Evolutionary conservation across 1,284 basidiomycete species (phyloP).

Genomic region (Dichomitus squalens): DNA sequence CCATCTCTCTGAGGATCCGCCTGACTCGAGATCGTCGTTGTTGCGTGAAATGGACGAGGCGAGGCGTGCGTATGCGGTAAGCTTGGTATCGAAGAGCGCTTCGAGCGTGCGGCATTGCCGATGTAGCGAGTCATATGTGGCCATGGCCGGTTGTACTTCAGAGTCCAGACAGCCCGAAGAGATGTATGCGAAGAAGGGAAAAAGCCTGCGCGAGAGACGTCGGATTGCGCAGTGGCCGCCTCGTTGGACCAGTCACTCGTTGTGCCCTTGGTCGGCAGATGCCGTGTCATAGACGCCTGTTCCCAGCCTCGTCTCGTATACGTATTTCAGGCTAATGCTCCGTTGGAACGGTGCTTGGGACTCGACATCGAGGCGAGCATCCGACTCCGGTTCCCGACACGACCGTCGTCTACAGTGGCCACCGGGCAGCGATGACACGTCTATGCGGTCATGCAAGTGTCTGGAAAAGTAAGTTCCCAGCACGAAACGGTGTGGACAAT

Average conservation of each 20-base stretch:
- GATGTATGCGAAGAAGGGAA: not conserved
- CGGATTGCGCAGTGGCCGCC: not conserved
- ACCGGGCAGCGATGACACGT: not conserved
- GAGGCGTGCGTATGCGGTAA: slow-evolving; percentile 87
- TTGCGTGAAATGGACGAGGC: slow-evolving; percentile 73
- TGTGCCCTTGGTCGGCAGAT: not conserved
- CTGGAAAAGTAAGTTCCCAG: not conserved
- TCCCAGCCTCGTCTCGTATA: not conserved
- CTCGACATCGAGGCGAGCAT: not conserved
- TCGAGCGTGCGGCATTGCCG: slow-evolving; percentile 91
- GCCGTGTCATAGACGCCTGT: not conserved
- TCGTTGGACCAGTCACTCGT: not conserved
- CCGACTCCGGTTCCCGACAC: not conserved
- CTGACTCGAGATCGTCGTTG: slow-evolving; percentile 68
- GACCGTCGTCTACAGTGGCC: no score
- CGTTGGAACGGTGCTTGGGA: not conserved
- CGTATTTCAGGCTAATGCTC: no score
- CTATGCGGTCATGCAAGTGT: slow-evolving; percentile 2
- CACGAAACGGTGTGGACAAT: no score
- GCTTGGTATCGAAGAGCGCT: slow-evolving; percentile 87
- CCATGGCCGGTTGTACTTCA: slow-evolving; percentile 43
- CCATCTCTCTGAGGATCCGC: slow-evolving; percentile 70
- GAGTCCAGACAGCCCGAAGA: not conserved
- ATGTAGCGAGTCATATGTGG: slow-evolving; percentile 78
- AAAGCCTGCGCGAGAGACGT: not conserved